These are phyloP conservation scores for Termitomyces sp. DNA, from an alignment of 768 basidiomycete genomes.

Conservation along the genomic window DNA sequence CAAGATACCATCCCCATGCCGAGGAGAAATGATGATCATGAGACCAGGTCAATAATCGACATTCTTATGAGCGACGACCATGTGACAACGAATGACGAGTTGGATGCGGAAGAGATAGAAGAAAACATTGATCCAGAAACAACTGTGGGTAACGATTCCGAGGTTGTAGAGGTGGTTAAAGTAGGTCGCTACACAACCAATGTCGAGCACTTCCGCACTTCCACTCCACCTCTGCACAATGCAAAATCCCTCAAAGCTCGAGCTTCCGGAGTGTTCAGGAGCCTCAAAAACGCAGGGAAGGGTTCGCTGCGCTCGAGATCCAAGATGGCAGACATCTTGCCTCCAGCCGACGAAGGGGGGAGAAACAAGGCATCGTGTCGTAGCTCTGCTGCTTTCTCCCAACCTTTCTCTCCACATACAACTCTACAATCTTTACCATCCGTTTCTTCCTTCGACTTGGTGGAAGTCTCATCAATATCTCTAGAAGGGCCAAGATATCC, in stretches of 20 bases:
- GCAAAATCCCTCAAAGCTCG: constrained; percentile 39
- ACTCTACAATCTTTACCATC: constrained; percentile 19
- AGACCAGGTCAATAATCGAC: constrained; percentile 25
- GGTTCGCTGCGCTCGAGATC: constrained; percentile 24
- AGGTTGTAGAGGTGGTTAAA: constrained; percentile 57
- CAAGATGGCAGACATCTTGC: constrained; percentile 25
- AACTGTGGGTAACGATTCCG: constrained; percentile 38
- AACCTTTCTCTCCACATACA: constrained; percentile 27
- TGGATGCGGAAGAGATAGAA: constrained; percentile 21
- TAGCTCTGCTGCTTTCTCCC: constrained; percentile 30
- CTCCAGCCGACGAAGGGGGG: constrained; percentile 11
- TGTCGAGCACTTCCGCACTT: constrained; percentile 2
- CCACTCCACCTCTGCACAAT: constrained; percentile 22
- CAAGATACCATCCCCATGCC: constrained; percentile 17
- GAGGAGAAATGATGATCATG: constrained; percentile 12
- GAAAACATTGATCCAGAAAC: constrained; percentile 9
- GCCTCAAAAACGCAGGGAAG: constrained; percentile 38
- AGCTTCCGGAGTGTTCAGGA: constrained; percentile 41
- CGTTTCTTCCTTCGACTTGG: constrained; percentile 26
- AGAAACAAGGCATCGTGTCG: constrained; percentile 27
- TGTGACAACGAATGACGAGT: constrained; percentile 19
- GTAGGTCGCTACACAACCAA: constrained; percentile 33
- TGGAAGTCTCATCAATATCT: constrained; percentile 10
- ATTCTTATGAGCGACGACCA: constrained; percentile 21
- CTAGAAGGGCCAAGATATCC: constrained; percentile 12